Percentiles rank a stretch among this genome's conserved stretches.
These are phyloP conservation scores for Coniosporium tulheliwenetii DNA, from an alignment of 2,329 filamentous ascomycete species.

Conservation along the genomic window DNA sequence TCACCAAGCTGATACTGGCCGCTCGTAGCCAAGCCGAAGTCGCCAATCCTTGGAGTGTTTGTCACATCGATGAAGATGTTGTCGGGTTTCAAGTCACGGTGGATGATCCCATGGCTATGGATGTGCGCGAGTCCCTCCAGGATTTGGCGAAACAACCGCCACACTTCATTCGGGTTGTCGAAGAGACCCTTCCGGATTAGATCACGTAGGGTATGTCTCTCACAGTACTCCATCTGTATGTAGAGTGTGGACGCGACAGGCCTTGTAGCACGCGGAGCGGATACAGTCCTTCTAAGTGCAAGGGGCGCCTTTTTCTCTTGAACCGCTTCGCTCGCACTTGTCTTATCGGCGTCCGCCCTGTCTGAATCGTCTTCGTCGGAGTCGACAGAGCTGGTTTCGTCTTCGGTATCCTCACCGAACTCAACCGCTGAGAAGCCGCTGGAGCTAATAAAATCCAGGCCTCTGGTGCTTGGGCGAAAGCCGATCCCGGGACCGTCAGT, in stretches of 20 bases:
- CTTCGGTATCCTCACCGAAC: constrained; percentile 47
- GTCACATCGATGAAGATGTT: constrained; percentile 91
- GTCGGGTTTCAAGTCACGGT: constrained; percentile 91
- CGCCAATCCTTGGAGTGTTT: constrained; percentile 87
- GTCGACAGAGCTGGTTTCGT: constrained; percentile 10
- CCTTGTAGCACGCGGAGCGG: too few species aligned
- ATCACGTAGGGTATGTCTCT: constrained; percentile 81
- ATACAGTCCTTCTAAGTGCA: too few species aligned
- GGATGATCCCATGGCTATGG: constrained; percentile 80
- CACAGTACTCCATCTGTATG: constrained; percentile 98
- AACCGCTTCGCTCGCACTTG: too few species aligned
- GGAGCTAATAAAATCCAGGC: constrained; percentile 86
- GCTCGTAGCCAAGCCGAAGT: constrained; percentile 88
- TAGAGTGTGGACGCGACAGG: constrained; percentile 53
- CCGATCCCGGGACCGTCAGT: constrained; percentile 43
- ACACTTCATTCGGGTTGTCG: constrained; percentile 62
- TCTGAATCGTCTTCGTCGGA: constrained; percentile 12
- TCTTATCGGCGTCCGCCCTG: too few species aligned
- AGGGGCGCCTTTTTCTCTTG: too few species aligned
- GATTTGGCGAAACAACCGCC: constrained; percentile 83
- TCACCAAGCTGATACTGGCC: constrained; percentile 55
- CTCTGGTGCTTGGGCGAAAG: constrained; percentile 59
- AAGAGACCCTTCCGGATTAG: constrained; percentile 63
- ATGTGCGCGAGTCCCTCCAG: constrained; percentile 83
- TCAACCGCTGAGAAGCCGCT: constrained; percentile 62